Conservation (phyloP, 176 grass and related monocot species). For the Oryza longistaminata region DNA sequence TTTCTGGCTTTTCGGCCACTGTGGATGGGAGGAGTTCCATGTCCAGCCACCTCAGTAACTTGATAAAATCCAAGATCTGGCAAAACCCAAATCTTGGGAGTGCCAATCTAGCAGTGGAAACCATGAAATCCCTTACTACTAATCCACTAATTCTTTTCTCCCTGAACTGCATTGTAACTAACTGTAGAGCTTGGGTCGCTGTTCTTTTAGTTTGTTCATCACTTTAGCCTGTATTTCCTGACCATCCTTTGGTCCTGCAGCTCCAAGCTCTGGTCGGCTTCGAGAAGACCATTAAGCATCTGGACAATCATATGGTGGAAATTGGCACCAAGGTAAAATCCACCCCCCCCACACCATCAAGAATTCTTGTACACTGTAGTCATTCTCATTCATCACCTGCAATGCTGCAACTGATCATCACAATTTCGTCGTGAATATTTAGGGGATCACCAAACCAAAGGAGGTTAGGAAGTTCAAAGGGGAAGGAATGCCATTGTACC, state of each 20-base stretch:
- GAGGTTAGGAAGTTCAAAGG: conserved; percentile 90
- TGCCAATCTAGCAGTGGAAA: not conserved
- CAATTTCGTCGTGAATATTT: not conserved
- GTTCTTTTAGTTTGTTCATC: not conserved
- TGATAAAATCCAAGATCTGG: not conserved
- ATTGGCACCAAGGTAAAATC: conserved; percentile 73
- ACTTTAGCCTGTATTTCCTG: not conserved
- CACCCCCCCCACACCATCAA: not conserved
- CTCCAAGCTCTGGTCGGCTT: conserved; percentile 96
- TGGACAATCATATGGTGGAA: conserved; percentile 82
- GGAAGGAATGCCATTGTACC: conserved; percentile 91
- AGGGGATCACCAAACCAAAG: conserved; percentile 95
- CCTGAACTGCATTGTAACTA: not conserved
- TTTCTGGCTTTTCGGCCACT: not conserved
- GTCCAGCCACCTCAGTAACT: not conserved
- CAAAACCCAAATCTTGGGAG: not conserved
- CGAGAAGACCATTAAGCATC: conserved; percentile 87
- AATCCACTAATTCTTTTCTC: not conserved
- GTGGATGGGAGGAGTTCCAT: not conserved
- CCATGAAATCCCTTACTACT: not conserved
- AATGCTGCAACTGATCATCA: not conserved
- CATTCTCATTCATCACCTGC: not conserved
- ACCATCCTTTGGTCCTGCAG: conserved; percentile 42
- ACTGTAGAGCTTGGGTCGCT: not conserved
- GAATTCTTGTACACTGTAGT: not conserved